Conservation (phyloP, 2,329 filamentous ascomycete species). For the Penicillium carneum region DNA sequence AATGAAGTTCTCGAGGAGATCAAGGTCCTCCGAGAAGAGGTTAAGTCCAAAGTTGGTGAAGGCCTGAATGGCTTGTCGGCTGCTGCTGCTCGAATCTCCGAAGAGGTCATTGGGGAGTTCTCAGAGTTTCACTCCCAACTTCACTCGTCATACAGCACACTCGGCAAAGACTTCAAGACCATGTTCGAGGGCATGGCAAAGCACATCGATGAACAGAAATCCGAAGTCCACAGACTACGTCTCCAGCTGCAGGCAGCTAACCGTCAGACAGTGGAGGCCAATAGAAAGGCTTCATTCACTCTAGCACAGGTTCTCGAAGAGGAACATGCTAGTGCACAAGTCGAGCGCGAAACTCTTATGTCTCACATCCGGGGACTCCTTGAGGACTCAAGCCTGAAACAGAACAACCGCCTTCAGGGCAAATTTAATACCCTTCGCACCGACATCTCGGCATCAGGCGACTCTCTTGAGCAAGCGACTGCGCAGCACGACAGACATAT, state of each 20-base stretch:
- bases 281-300: slow-evolving; percentile 68
- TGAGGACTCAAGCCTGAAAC: slow-evolving; percentile 73
- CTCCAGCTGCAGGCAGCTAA: slow-evolving; percentile 75
- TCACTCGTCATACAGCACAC: slow-evolving; percentile 79
- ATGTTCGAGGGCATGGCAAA: slow-evolving; percentile 82
- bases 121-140: slow-evolving; percentile 82
- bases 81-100: slow-evolving; percentile 86
- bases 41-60: slow-evolving; percentile 84
- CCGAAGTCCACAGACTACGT: slow-evolving; percentile 76
- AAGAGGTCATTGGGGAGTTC: slow-evolving; percentile 86
- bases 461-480: slow-evolving; percentile 70
- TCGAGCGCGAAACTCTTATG: slow-evolving; percentile 77
- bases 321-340: slow-evolving; percentile 74
- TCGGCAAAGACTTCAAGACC: slow-evolving; percentile 84
- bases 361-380: slow-evolving; percentile 79
- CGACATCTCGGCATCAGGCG: slow-evolving; percentile 69
- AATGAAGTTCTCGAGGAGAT: slow-evolving; percentile 91
- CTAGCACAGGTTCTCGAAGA: slow-evolving; percentile 76
- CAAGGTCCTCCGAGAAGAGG: slow-evolving; percentile 83
- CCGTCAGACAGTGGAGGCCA: slow-evolving; percentile 71
- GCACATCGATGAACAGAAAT: slow-evolving; percentile 77
- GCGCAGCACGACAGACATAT: slow-evolving; percentile 73
- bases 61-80: slow-evolving; percentile 82
- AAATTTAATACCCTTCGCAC: slow-evolving; percentile 69
- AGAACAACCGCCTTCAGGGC: slow-evolving; percentile 73